phyloP scores from a whole-genome alignment of 257 asterid species.

The Solanum chaucha region DNA sequence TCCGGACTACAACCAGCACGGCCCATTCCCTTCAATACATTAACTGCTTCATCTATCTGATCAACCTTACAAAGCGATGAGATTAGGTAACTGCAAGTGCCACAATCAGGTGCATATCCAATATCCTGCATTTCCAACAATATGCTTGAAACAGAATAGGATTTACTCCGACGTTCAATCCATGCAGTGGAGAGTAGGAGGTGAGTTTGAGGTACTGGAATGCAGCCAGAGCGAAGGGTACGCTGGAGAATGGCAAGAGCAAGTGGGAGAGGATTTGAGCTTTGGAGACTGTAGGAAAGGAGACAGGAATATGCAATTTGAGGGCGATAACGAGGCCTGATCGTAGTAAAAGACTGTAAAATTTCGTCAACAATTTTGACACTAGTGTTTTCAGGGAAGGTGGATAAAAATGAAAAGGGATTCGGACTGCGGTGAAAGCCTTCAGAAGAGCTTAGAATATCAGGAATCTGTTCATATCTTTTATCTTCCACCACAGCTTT shows the following conservation, averaged over 20 bases:
- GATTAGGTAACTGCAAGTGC: slow-evolving; percentile 67
- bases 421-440: slow-evolving; percentile 22
- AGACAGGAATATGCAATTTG: slow-evolving; percentile 44
- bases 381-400: slow-evolving; percentile 23
- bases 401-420: slow-evolving; percentile 56
- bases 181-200: slow-evolving; percentile 57
- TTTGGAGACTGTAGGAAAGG: slow-evolving; percentile 48
- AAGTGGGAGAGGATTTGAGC: slow-evolving; percentile 46
- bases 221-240: slow-evolving; percentile 68
- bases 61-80: slow-evolving; percentile 63
- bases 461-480: slow-evolving; percentile 45
- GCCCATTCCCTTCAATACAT: slow-evolving; percentile 50
- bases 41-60: slow-evolving; percentile 40
- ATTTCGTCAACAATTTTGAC: slow-evolving; percentile 36
- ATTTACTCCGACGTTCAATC: slow-evolving; percentile 21
- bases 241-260: slow-evolving; percentile 60
- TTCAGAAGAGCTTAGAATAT: slow-evolving; percentile 27
- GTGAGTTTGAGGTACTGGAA: slow-evolving; percentile 52
- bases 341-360: slow-evolving; percentile 42
- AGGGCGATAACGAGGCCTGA: slow-evolving; percentile 56
- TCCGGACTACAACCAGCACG: slow-evolving; percentile 55
- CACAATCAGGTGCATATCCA: slow-evolving; percentile 60
- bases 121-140: slow-evolving; percentile 46
- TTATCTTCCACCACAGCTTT: slow-evolving; percentile 44
- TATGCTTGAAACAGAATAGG: slow-evolving; percentile 22